Evolutionary conservation across 768 basidiomycete genomes (phyloP).

Genomic region (Serendipita indica): DNA sequence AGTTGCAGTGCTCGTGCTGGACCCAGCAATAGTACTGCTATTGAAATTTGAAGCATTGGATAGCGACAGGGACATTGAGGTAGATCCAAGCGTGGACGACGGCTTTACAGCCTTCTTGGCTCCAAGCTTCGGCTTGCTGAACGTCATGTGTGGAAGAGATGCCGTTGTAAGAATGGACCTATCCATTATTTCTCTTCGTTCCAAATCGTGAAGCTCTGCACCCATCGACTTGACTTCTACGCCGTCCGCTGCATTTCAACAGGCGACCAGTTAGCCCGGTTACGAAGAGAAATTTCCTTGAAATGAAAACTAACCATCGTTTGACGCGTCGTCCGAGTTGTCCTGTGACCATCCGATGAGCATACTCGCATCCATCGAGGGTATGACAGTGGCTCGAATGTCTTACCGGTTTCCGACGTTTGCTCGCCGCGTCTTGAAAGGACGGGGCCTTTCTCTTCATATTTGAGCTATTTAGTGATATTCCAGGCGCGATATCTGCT

Average conservation of each 20-base stretch:
- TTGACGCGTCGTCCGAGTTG: neutral
- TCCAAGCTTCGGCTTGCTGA: neutral
- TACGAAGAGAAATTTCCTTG: neutral
- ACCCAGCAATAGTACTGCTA: neutral
- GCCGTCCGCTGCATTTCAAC: neutral
- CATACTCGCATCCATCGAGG: neutral
- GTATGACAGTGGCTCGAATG: neutral
- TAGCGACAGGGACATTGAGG: neutral
- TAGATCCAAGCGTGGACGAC: neutral
- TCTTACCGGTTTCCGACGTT: constrained; percentile 6
- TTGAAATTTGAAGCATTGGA: neutral
- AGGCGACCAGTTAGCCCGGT: neutral
- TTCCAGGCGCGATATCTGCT: neutral
- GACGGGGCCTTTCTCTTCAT: constrained; percentile 2
- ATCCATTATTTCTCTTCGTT: neutral
- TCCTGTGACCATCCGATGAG: neutral
- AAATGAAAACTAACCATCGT: neutral
- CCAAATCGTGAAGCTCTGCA: neutral
- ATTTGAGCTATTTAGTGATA: too few species aligned
- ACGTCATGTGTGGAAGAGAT: constrained; percentile 5
- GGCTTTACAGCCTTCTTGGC: constrained; percentile 1
- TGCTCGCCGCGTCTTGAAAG: neutral
- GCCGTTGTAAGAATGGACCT: neutral
- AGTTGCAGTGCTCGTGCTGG: neutral
- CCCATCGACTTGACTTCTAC: neutral